phyloP scores from a whole-genome alignment of 495 filamentous ascomycete genomes.

The Peziza echinospora region DNA sequence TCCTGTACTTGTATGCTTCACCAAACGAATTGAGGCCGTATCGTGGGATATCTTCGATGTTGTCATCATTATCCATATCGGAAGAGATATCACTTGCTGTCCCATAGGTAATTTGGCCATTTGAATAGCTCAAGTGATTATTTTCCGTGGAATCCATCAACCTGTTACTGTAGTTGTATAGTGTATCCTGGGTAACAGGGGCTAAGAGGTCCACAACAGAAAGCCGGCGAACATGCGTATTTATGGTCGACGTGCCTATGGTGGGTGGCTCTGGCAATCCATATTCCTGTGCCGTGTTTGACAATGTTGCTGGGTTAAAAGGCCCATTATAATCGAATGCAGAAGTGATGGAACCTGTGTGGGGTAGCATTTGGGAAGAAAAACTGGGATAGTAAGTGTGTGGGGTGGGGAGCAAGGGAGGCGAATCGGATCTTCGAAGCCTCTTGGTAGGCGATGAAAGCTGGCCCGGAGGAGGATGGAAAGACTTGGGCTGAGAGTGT shows the following conservation, averaged over 20 bases:
- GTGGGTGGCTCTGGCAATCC: not conserved
- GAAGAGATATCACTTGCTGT: not conserved
- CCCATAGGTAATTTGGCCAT: not conserved
- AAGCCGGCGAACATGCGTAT: slow-evolving; percentile 13
- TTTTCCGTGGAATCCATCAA: not conserved
- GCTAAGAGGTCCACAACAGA: slow-evolving; percentile 17
- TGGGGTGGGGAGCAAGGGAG: not conserved
- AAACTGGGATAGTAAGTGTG: not conserved
- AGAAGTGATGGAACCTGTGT: slow-evolving; percentile 13
- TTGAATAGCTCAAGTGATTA: not conserved
- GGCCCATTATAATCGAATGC: slow-evolving; percentile 14
- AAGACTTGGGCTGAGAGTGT: slow-evolving; percentile 11
- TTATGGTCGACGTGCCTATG: not conserved
- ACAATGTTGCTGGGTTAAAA: not conserved
- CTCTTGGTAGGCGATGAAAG: slow-evolving; percentile 15
- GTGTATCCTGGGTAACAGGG: not conserved
- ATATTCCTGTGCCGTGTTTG: not conserved
- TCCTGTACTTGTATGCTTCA: slow-evolving; percentile 47
- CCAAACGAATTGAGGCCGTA: slow-evolving; percentile 24
- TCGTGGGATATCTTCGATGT: slow-evolving; percentile 18
- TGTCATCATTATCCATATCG: slow-evolving; percentile 15
- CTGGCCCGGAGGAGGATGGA: slow-evolving; percentile 14
- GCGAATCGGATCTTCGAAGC: slow-evolving; percentile 17
- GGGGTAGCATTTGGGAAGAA: not conserved
- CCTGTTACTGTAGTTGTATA: not conserved